These are phyloP conservation scores for Amylocarpus encephaloides DNA, from an alignment of 2,329 filamentous ascomycete genomes.

Conservation along the genomic window DNA sequence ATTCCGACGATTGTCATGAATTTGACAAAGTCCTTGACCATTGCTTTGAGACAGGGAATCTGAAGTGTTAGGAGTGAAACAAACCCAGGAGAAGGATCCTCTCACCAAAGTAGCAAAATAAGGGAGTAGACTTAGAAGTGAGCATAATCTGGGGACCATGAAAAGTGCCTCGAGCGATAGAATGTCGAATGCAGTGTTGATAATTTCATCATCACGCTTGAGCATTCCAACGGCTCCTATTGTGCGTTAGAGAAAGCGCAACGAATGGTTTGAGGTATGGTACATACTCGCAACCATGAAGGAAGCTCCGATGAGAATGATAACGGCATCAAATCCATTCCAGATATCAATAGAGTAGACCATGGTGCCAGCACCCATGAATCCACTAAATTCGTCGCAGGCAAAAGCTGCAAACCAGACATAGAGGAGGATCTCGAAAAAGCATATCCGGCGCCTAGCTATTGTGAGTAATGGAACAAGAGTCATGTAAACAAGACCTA, in stretches of 20 bases:
- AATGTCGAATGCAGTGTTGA: conserved; percentile 81
- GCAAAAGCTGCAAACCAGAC: conserved; percentile 83
- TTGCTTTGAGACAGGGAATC: conserved; percentile 87
- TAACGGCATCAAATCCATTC: conserved; percentile 68
- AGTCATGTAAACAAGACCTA: conserved; percentile 11
- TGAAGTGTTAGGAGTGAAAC: conserved; percentile 13
- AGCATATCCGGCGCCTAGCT: conserved; percentile 49
- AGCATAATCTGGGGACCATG: conserved; percentile 81
- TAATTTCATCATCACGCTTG: conserved; percentile 53
- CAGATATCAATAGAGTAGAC: conserved; percentile 82
- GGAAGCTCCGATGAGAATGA: conserved; percentile 64
- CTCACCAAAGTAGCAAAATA: conserved; percentile 74
- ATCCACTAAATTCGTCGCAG: conserved; percentile 81
- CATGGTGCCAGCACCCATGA: conserved; percentile 76
- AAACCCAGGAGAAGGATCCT: neutral
- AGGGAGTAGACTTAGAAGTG: conserved; percentile 76
- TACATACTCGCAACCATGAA: conserved; percentile 68
- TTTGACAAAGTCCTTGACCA: conserved; percentile 87
- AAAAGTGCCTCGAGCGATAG: conserved; percentile 82
- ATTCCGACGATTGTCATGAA: conserved; percentile 75
- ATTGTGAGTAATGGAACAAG: neutral
- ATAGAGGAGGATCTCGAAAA: conserved; percentile 67
- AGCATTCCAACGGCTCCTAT: conserved; percentile 61
- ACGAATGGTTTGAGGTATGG: conserved; percentile 29
- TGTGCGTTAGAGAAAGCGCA: conserved; percentile 3